Percentiles rank a stretch among this genome's conserved stretches.
Conservation (phyloP, 176 grass and related monocot species). For the Raddia guianensis region DNA sequence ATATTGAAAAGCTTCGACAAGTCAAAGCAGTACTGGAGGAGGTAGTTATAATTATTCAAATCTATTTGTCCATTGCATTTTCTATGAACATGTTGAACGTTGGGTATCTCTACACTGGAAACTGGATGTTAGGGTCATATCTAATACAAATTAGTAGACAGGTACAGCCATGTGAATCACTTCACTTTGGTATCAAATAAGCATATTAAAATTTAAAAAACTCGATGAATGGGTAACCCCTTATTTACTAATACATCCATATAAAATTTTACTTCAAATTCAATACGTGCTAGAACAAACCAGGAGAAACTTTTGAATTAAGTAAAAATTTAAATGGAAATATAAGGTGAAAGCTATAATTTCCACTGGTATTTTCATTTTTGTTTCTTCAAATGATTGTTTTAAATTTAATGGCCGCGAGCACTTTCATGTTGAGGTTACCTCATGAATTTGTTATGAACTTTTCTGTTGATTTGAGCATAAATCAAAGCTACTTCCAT, state of each 20-base stretch:
- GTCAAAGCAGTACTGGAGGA: slow-evolving; percentile 99
- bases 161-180: slow-evolving; percentile 4
- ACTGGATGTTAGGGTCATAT: neutral
- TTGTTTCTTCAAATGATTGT: neutral
- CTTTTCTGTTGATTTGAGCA: neutral
- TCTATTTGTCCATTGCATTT: slow-evolving; percentile 26
- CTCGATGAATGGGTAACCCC: neutral
- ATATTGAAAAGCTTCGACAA: slow-evolving; percentile 98
- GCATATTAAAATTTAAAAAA: neutral
- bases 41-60: slow-evolving; percentile 48
- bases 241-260: neutral
- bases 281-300: slow-evolving; percentile 8
- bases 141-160: slow-evolving; percentile 5
- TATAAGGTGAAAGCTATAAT: neutral
- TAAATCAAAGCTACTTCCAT: neutral
- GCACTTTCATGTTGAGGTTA: neutral
- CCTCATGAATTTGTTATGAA: neutral
- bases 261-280: slow-evolving; percentile 13
- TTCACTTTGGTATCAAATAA: slow-evolving; percentile 19
- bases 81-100: slow-evolving; percentile 4
- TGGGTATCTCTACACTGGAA: slow-evolving; percentile 9
- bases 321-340: slow-evolving; percentile 7
- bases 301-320: neutral
- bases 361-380: slow-evolving; percentile 8
- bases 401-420: neutral